Evolutionary conservation across 169 alveolate species (phyloP), one percentile per base, ranked within the genome.

Genomic region (Eimeria acervulina): DNA sequence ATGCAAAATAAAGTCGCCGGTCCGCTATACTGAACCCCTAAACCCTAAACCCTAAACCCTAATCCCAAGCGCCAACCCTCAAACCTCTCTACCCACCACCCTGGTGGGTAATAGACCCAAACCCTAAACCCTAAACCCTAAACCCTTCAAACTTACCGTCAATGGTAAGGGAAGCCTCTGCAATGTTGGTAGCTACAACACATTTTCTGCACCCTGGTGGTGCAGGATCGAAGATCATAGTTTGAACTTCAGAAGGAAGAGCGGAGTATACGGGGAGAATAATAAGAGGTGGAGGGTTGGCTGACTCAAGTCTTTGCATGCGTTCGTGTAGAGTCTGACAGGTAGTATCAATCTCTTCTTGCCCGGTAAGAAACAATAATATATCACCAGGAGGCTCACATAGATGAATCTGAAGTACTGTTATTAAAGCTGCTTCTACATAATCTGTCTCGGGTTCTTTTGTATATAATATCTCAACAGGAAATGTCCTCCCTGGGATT

Each of bases 121-220:
- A 59, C 26, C 68, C 68, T 59, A 28, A n/a, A 68, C 36, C 13
- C 21, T 68, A 68, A 1, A 68, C n/a, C 44, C 42, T 68, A 68
- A n/a, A 31, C 44, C 47, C 42, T 33, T 8, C 26, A 68, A 2
- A 15, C 97, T 13, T 90, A 66, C 99, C 99, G 97, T 99, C 99
- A 44, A 99, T 99, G n/a, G 99, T 99, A 63, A 99, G 98, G 2
- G 99, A 99, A 0, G 99, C 99, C 97, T 99, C 99, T 8, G 99
- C 99, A 61, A 99, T 99, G 97, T 99, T 99, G 15, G 99, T 99
- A 23, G 99, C 99, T 21, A 99, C 98, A 28, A 99, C 99, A 95
- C 99, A 99, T 96, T 99, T 99, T 72, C 99, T 96, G 38, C 99
- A 98, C 13, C 99, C 99, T 40, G 98, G 98, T 26, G 99, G 99